Evolutionary conservation across 345 rosid genomes (phyloP).

Genomic region (Carallia brachiata): DNA sequence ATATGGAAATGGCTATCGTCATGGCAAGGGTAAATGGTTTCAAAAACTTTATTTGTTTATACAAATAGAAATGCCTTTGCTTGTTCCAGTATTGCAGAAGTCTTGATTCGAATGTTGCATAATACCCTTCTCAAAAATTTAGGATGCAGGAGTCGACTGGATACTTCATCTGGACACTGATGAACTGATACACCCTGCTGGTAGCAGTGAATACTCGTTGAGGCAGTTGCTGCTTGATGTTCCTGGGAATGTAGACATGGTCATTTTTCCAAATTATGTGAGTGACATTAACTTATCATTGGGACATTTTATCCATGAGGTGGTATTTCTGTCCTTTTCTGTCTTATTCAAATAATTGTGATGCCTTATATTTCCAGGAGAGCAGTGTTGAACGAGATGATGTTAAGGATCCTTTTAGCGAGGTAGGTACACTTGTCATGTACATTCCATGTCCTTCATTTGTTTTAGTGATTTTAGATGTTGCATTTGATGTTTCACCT

Average conservation of each 20-base stretch:
- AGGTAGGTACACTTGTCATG: constrained; percentile 43
- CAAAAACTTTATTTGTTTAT: neutral
- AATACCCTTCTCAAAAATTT: neutral
- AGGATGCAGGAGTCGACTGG: constrained; percentile 93
- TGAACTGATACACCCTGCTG: constrained; percentile 82
- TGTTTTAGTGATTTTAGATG: neutral
- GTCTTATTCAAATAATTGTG: constrained; percentile 4
- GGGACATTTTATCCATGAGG: neutral
- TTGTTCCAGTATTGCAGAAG: neutral
- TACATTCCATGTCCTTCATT: neutral
- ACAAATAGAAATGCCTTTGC: neutral
- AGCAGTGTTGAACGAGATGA: constrained; percentile 89
- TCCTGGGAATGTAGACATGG: constrained; percentile 70
- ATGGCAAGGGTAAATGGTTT: constrained; percentile 76
- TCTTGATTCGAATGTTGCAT: no score
- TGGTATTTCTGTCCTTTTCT: constrained; percentile 13
- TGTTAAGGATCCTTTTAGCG: constrained; percentile 81
- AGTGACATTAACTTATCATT: constrained; percentile 12
- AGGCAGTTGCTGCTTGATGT: constrained; percentile 44
- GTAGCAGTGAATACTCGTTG: constrained; percentile 73
- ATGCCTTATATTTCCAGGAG: constrained; percentile 52
- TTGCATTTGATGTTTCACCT: neutral
- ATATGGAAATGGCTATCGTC: constrained; percentile 96
- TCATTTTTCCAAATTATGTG: constrained; percentile 86
- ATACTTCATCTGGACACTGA: constrained; percentile 94